Evolutionary conservation across 352 stramenopile species (phyloP).

Genomic region (Globisporangium perplexum): DNA sequence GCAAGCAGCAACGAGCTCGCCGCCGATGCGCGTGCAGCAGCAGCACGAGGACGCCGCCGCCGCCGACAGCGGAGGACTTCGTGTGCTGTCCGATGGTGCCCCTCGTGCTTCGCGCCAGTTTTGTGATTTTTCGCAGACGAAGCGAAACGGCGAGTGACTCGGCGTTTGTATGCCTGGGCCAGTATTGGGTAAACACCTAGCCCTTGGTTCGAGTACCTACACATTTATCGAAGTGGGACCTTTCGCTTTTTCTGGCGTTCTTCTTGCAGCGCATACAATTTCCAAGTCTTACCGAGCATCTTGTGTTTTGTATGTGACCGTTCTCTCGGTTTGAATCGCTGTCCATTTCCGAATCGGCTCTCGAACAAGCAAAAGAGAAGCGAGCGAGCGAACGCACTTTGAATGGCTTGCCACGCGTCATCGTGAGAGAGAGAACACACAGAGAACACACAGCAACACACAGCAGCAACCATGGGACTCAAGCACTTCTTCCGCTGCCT

Average conservation of each 20-base stretch:
- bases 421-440: not conserved
- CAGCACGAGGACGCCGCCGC: no score
- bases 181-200: no score
- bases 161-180: not conserved
- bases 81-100: no score
- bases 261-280: not conserved
- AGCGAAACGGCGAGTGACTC: not conserved
- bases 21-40: no score
- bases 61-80: no score
- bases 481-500: constrained; percentile 16
- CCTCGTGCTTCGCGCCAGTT: not conserved
- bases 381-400: not conserved
- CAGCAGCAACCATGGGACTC: constrained; percentile 7
- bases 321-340: no score
- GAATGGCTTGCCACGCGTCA: not conserved
- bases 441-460: not conserved
- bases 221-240: not conserved
- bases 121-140: not conserved
- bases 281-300: not conserved
- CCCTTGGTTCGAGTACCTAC: not conserved
- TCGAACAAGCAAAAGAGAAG: not conserved
- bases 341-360: not conserved
- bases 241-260: not conserved
- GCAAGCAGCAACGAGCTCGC: no score
- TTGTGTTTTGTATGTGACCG: not conserved